Evolutionary conservation across 1,139 yeast genomes (phyloP).

Genomic region (Lodderomyces beijingensis): DNA sequence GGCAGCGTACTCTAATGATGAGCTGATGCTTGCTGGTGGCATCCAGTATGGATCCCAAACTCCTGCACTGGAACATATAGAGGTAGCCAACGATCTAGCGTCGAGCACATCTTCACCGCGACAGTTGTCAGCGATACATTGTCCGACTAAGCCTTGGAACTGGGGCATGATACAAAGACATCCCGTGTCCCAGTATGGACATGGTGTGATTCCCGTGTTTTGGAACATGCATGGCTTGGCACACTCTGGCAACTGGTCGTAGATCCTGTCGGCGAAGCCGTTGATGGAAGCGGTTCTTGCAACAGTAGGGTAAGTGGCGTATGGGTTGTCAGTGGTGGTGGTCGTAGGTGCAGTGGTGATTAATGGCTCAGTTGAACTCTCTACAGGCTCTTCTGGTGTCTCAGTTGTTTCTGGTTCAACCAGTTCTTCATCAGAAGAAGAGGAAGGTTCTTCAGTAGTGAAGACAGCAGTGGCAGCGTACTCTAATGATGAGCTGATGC

Average conservation of each 20-base stretch:
- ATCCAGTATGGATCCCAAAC: conserved; percentile 40
- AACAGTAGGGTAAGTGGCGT: conserved; percentile 28
- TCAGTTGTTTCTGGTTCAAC: too few species aligned
- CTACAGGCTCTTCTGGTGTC: too few species aligned
- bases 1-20: conserved; percentile 30
- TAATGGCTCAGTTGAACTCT: neutral
- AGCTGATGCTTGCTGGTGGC: conserved; percentile 29
- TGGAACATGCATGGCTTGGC: conserved; percentile 25
- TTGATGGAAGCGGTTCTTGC: conserved; percentile 32
- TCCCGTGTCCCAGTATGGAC: conserved; percentile 37
- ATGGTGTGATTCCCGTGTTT: conserved; percentile 27
- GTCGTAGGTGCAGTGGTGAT: conserved; percentile 6
- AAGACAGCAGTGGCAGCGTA: conserved; percentile 23
- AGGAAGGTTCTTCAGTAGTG: conserved; percentile 3
- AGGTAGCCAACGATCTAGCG: conserved; percentile 38
- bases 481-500: conserved; percentile 29
- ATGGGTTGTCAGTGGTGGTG: conserved; percentile 11
- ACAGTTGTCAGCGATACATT: conserved; percentile 27
- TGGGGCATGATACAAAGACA: conserved; percentile 34
- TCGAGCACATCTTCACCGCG: conserved; percentile 31
- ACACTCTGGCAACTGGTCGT: conserved; percentile 20
- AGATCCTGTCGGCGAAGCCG: conserved; percentile 35
- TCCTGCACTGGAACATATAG: conserved; percentile 40
- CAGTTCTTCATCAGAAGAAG: conserved; percentile 1
- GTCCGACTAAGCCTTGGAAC: conserved; percentile 25